Base-by-base conservation (phyloP, 78 protist genomes). In the Dictyostelium firmibasis region DNA sequence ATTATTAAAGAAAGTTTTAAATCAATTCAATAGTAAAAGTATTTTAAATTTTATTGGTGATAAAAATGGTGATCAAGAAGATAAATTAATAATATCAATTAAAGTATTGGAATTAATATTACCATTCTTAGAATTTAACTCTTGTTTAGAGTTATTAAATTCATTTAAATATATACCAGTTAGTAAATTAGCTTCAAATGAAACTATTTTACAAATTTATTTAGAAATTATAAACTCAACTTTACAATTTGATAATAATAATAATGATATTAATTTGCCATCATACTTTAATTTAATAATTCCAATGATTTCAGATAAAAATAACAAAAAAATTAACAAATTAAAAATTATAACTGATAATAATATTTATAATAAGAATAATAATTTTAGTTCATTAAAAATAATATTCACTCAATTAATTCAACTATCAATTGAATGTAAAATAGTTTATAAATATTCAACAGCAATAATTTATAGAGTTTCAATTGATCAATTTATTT, bases 51-150 rank as follows among this genome's bases (percentile, higher is more conserved):
- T 25, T 38, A 35, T 41, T 10, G 5, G 31, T 7, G 5, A 70
- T 7, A 50, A 16, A 13, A 50, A 16, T 50, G 16, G 23, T 50
- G n/a, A 50, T 16, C 10, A 50, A 33, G 38, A 31, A 4, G 33
- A 72, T 33, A 18, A 72, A 33, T 75, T 75, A 25, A 38, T 33
- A 27, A 36, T 76, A 20, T 76, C 44, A 20, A 76, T 33, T n/a
- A 41, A 60, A 38, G 50, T 76, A 23, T 69, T 85, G 8, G 83
- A 85, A 31, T 85, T 74, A 20, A 27, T 85, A 13, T 36, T 85
- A 44, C 91, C 91, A 35, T 85, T 25, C 33, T 44, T 85, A 23
- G 82, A 85, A 31, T 25, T 85, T 8, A 23, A 36, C 1, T 6
- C 43, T 31, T 85, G 91, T 72, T 2, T 85, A 2, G 79, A 84